phyloP scores from a whole-genome alignment of 2,329 filamentous ascomycete genomes.

The Ascosphaera aggregata region DNA sequence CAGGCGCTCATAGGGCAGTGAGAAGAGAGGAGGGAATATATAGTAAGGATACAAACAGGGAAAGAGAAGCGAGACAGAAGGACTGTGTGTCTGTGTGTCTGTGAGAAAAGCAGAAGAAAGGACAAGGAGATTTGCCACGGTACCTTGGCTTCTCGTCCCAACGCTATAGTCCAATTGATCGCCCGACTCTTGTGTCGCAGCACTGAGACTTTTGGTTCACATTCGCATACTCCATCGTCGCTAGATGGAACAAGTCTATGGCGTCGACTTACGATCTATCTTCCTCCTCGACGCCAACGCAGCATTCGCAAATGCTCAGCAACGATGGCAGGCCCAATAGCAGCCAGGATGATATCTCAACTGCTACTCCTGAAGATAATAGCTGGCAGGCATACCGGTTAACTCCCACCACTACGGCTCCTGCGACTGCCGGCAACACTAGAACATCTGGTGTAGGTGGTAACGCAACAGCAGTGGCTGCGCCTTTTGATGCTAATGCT shows the following conservation, averaged over 20 bases:
- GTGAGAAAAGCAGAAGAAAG: no score
- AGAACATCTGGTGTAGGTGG: conserved; percentile 11
- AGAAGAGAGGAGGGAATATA: no score
- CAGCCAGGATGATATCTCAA: conserved; percentile 17
- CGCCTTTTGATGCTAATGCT: conserved; percentile 24
- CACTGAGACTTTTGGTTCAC: not conserved
- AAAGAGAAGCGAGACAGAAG: no score
- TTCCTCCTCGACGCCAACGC: conserved; percentile 19
- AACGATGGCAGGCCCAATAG: conserved; percentile 15
- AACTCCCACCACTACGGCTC: not conserved
- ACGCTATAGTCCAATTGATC: not conserved
- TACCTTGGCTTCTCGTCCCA: not conserved
- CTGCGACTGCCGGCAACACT: not conserved
- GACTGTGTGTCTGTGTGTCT: no score
- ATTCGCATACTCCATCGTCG: conserved; percentile 6
- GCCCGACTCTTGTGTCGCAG: not conserved
- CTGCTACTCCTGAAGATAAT: not conserved
- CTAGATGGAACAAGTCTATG: conserved; percentile 21
- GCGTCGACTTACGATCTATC: conserved; percentile 20
- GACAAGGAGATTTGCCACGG: no score
- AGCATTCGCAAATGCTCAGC: conserved; percentile 15
- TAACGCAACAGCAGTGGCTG: conserved; percentile 12
- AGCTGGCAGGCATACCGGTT: not conserved
- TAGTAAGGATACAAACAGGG: no score
- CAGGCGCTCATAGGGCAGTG: no score